Evolutionary conservation across 768 basidiomycete genomes (phyloP).

Genomic region (Phaffia australis): DNA sequence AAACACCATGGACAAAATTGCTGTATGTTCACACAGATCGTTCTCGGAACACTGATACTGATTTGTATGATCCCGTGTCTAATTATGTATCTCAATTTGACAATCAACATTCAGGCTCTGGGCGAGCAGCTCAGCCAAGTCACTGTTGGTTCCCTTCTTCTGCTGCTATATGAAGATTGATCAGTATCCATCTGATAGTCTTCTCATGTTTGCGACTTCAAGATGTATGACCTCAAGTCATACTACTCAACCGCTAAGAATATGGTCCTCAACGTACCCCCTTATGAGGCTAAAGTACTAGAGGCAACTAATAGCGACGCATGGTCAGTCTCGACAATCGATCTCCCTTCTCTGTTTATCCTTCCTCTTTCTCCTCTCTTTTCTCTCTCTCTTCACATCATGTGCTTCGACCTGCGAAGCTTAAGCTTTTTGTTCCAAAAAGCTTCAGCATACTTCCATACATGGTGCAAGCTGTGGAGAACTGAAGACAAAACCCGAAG

Average conservation of each 20-base stretch:
- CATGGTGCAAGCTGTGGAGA: no score
- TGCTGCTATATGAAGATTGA: background rate
- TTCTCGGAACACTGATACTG: no score
- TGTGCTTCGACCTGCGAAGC: no score
- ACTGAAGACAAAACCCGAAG: no score
- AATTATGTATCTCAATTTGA: no score
- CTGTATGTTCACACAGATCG: no score
- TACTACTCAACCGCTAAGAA: slow-evolving; percentile 65
- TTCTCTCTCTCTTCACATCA: background rate
- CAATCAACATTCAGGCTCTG: background rate
- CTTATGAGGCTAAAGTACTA: slow-evolving; percentile 91
- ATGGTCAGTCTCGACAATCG: slow-evolving; percentile 51
- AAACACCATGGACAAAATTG: no score
- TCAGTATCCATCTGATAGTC: background rate
- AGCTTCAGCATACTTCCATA: no score
- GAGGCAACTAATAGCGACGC: slow-evolving; percentile 98
- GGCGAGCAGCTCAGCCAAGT: slow-evolving; percentile 24
- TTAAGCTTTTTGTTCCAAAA: no score
- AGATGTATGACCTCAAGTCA: slow-evolving; percentile 79
- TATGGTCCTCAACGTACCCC: slow-evolving; percentile 77
- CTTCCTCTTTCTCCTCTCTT: background rate
- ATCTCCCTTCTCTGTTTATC: background rate
- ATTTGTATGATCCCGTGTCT: no score
- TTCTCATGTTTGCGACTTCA: background rate
- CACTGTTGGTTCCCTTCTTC: slow-evolving; percentile 5